Percentiles rank a stretch among this genome's conserved stretches.
phyloP scores from a whole-genome alignment of 208 protist species.

The Naegleria fowleri region DNA sequence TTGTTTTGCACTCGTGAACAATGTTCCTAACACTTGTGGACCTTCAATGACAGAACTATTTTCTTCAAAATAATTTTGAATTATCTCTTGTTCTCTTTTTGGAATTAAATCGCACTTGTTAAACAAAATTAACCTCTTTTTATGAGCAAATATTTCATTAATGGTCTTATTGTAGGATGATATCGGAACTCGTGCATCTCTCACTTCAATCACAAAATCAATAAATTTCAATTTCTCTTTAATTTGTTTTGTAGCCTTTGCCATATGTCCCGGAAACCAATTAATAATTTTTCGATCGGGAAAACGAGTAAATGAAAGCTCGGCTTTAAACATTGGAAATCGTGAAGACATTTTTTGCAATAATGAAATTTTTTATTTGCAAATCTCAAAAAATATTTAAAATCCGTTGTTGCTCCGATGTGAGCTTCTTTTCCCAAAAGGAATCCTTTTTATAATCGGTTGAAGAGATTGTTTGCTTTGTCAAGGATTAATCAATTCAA shows the following conservation, averaged over 20 bases:
- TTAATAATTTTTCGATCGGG: conserved; percentile 30
- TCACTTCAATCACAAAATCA: conserved; percentile 39
- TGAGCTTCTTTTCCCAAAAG: too few species aligned
- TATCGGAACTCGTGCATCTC: conserved; percentile 38
- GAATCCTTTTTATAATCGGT: too few species aligned
- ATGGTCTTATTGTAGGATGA: conserved; percentile 32
- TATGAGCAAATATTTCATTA: conserved; percentile 23
- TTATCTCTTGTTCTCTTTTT: not conserved
- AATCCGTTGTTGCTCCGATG: too few species aligned
- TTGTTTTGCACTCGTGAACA: conserved; percentile 15
- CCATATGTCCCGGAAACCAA: conserved; percentile 47
- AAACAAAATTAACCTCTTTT: conserved; percentile 35
- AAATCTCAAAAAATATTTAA: too few species aligned
- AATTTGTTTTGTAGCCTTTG: conserved; percentile 30
- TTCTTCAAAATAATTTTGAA: not conserved
- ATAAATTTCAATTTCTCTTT: conserved; percentile 33
- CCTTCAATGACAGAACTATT: not conserved
- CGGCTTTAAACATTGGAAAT: not conserved
- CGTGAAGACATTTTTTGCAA: not conserved
- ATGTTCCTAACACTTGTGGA: not conserved
- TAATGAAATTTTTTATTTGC: too few species aligned
- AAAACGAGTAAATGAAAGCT: not conserved
- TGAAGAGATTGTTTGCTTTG: too few species aligned
- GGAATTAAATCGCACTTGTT: conserved; percentile 41
- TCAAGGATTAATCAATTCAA: too few species aligned